A percentile compares a stretch with the other conserved stretches of the same genome.
Conservation (phyloP, 306 rosid species). For the Senna siamea region DNA sequence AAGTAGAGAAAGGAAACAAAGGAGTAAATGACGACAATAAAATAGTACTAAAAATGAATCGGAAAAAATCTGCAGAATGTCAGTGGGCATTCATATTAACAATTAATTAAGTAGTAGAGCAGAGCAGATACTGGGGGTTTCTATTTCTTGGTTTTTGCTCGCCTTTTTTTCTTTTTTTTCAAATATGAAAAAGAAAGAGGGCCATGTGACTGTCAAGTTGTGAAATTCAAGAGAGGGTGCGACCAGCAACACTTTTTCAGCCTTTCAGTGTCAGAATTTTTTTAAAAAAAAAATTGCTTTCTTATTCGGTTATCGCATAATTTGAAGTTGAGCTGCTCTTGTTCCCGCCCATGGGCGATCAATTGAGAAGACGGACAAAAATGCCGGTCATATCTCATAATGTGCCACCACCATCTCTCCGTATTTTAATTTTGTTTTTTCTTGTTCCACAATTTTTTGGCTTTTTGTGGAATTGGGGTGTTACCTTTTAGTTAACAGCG, state of each 20-base stretch:
- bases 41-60: conserved; percentile 30
- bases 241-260: conserved; percentile 50
- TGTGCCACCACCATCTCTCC: neutral
- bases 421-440: no score
- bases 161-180: conserved; percentile 17
- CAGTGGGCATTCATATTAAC: conserved; percentile 40
- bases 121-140: conserved; percentile 40
- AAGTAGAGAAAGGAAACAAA: conserved; percentile 10
- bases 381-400: conserved; percentile 9
- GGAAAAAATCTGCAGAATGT: conserved; percentile 52
- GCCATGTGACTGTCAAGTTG: conserved; percentile 66
- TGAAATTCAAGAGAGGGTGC: conserved; percentile 45
- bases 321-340: conserved; percentile 47
- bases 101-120: neutral
- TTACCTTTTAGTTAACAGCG: no score
- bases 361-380: neutral
- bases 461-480: neutral
- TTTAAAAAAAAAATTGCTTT: neutral
- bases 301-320: neutral
- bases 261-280: conserved; percentile 30
- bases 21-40: neutral
- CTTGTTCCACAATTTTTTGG: neutral
- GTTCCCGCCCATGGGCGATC: conserved; percentile 63
- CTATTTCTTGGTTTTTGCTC: conserved; percentile 50
- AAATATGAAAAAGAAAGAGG: neutral